Base-by-base conservation (phyloP, 305 asterid species). In the Stenogyne calaminthoides region DNA sequence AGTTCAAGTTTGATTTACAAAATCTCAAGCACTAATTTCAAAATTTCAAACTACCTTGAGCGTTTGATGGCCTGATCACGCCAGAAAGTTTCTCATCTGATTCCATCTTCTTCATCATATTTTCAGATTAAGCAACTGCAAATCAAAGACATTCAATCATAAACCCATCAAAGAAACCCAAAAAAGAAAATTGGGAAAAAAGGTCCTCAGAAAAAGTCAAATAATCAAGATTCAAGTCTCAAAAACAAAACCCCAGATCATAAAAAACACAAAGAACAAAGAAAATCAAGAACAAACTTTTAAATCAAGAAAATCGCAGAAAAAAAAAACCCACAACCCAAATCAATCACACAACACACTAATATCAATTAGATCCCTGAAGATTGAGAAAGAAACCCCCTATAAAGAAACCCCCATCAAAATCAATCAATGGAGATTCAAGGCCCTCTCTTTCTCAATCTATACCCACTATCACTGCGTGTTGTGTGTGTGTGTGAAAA, bases 1-100 rank as follows among this genome's bases (percentile, higher is more conserved):
- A 47, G n/a, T 2, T 14, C 19, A 40, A 40, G 18, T 15, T 14
- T 5, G 62, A 14, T 9, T 4, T 61, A 52, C 19, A 22, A 39
- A 7, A 32, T 20, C 34, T 49, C 51, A 29, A 27, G 20, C 62
- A 16, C 6, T 64, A 8, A n/a, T 6, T 18, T 56, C 47, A 15
- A 71, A 72, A 37, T 46, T 78, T 75, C 29, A 73, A 76, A 71
- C 44, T 74, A 93, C 98, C 98, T 78, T 84, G 95, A 82, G 61
- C 60, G 74, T 81, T 86, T 69, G 93, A 77, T 58, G 86, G 81
- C 87, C 86, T 79, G 69, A 80, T 85, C 78, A 81, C 74, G 7
- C 79, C 89, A 36, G 85, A 73, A 72, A 74, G 80, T 57, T 89
- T 93, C 88, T 93, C 96, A 60, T 86, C 80, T 27, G 96, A 78